A percentile compares a stretch with the other conserved stretches of the same genome.
phyloP scores from a whole-genome alignment of 2,329 filamentous ascomycete species.

The Juglanconis juglandina region DNA sequence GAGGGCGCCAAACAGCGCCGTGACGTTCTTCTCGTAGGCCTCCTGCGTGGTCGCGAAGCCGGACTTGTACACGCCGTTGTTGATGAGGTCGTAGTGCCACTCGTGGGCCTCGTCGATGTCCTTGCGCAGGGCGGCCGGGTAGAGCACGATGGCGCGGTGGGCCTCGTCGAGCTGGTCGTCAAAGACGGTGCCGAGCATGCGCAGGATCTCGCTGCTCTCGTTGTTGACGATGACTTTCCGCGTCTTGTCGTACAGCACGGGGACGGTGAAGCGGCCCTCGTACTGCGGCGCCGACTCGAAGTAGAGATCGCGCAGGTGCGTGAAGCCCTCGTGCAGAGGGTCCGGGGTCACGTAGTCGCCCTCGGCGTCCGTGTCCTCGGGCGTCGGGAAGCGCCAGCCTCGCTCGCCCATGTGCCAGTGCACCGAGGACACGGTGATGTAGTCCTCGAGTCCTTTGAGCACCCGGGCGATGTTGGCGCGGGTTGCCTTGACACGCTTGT shows the following conservation, averaged over 20 bases:
- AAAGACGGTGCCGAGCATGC: constrained; percentile 83
- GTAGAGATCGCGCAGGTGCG: constrained; percentile 74
- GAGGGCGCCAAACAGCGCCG: constrained; percentile 69
- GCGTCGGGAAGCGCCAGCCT: constrained; percentile 78
- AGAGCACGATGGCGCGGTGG: constrained; percentile 61
- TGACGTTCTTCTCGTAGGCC: constrained; percentile 75
- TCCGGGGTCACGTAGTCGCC: constrained; percentile 64
- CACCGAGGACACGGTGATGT: constrained; percentile 76
- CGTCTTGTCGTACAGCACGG: constrained; percentile 79
- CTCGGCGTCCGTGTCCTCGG: constrained; percentile 52
- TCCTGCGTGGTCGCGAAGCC: constrained; percentile 83
- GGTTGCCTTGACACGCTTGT: constrained; percentile 53
- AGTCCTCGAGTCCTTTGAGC: constrained; percentile 86
- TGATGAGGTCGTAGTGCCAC: constrained; percentile 76
- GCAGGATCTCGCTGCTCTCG: constrained; percentile 87
- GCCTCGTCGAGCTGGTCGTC: constrained; percentile 63
- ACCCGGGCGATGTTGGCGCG: constrained; percentile 82
- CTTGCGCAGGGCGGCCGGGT: constrained; percentile 59
- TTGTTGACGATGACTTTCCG: constrained; percentile 79
- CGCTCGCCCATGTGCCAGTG: constrained; percentile 80
- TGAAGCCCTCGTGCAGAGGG: constrained; percentile 66
- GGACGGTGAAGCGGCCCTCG: constrained; percentile 79
- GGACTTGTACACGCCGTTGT: constrained; percentile 70
- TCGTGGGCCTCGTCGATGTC: constrained; percentile 74
- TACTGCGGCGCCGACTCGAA: constrained; percentile 71